These are phyloP conservation scores for Sclerospora graminicola DNA, from an alignment of 352 stramenopile species.

Conservation along the genomic window DNA sequence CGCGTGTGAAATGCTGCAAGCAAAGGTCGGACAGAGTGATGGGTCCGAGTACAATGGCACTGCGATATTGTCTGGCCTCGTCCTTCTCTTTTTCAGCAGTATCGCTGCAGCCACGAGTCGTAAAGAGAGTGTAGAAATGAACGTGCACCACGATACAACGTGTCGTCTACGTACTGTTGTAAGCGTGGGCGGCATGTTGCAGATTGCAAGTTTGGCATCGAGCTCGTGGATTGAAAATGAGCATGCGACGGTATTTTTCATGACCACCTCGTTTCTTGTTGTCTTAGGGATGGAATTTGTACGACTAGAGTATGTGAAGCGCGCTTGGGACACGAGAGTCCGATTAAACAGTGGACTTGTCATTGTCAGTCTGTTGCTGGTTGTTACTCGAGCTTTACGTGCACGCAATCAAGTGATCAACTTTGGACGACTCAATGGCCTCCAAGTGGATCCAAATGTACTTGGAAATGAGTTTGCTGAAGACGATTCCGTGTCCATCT, in stretches of 20 bases:
- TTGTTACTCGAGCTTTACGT: constrained; percentile 51
- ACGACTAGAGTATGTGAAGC: constrained; percentile 1
- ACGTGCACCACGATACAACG: not conserved
- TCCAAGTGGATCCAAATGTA: constrained; percentile 32
- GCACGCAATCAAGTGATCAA: constrained; percentile 84
- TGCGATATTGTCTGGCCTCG: constrained; percentile 28
- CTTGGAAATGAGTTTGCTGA: constrained; percentile 61
- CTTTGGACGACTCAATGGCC: constrained; percentile 62
- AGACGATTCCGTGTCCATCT: constrained; percentile 74
- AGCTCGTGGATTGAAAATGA: constrained; percentile 87
- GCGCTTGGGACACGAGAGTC: not conserved
- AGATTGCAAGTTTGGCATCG: constrained; percentile 59
- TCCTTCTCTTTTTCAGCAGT: constrained; percentile 25
- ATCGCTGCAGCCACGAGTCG: not conserved
- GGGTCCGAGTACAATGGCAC: constrained; percentile 62
- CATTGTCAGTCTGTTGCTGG: constrained; percentile 23
- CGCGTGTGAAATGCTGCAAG: constrained; percentile 39
- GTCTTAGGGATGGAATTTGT: constrained; percentile 12
- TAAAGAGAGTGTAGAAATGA: constrained; percentile 2
- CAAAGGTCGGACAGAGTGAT: constrained; percentile 44
- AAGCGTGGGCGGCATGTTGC: constrained; percentile 17
- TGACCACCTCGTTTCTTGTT: constrained; percentile 42
- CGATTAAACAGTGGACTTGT: constrained; percentile 1
- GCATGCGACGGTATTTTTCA: constrained; percentile 74
- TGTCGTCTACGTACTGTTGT: constrained; percentile 4